Evolutionary conservation across 805 yeast species (phyloP), one percentile per base, ranked within the genome.

Genomic region (Metschnikowia kofuensis): DNA sequence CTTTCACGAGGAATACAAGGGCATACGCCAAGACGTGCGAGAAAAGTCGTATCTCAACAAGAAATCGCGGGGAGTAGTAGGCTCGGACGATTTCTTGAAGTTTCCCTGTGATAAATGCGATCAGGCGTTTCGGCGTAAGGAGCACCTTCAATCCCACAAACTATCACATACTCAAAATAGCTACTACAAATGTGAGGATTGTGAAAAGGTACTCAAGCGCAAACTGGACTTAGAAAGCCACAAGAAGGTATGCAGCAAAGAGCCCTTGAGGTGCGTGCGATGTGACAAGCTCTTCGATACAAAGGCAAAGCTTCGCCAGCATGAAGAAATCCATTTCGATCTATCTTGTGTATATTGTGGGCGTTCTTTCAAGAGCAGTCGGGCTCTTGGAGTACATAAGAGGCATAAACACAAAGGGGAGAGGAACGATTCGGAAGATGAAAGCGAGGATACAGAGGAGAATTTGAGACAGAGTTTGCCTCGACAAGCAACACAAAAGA

Each of bases 71-170:
- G 45, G 35, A 2, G 13, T 9, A 13, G 27, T 7, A 8, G 27
- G 14, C 15, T 13, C 40, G 15, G 40, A 35, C 15, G 35, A 38
- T 4, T 27, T 27, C 4, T 15, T 35, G 29, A 10, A 7, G 16
- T 45, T 12, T 39, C 6, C 35, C 3, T 45, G 48, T 21, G 48
- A 35, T 16, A 30, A 27, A 12, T 45, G 48, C 29, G 16, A 40
- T 26, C 10, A 15, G 34, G 34, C 32, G 2, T 45, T 45, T 38
- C 28, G 31, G n/a, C 35, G 40, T 10, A 13, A 30, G 16, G 44
- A 39, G 34, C 44, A 35, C n/a, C 35, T 45, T 16, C 35, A 35
- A 15, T 39, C 44, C 6, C 48, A 45, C 48, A 28, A 15, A 12
- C 8, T 35, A 5, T 6, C 16, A 21, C 48, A 45, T 32, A 39